Percentiles rank a stretch among this genome's conserved stretches.
phyloP scores from a whole-genome alignment of 139 green algal species.

The Raphidocelis subcapitata region DNA sequence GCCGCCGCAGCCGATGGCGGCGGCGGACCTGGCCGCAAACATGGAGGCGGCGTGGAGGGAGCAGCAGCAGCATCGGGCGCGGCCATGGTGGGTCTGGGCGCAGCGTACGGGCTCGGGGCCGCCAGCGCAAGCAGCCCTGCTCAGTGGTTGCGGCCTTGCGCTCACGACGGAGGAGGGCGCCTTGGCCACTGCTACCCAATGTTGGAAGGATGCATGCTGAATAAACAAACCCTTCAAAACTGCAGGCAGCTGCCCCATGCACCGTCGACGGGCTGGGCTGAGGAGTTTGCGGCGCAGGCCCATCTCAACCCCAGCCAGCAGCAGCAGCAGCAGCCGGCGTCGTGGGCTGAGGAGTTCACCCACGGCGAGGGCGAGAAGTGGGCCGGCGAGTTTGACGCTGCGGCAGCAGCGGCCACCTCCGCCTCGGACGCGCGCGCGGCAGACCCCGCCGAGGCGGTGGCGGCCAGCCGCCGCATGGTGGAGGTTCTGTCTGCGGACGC shows the following conservation, averaged over 20 bases:
- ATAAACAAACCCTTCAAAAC: too few relatives aligned
- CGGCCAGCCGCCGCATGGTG: conserved; percentile 8
- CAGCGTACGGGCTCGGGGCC: too few relatives aligned
- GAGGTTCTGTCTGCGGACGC: conserved; percentile 33
- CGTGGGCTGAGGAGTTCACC: conserved; percentile 30
- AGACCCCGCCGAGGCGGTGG: conserved; percentile 10
- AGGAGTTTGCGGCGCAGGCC: conserved; percentile 42
- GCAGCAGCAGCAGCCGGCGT: conserved; percentile 13
- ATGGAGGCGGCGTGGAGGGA: too few relatives aligned
- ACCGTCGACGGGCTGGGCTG: conserved; percentile 47
- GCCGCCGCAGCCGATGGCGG: too few relatives aligned
- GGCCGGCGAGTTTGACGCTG: conserved; percentile 18
- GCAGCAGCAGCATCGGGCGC: too few relatives aligned
- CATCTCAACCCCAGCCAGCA: conserved; percentile 23
- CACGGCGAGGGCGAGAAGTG: not conserved
- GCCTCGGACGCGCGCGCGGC: not conserved
- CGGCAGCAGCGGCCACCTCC: not conserved
- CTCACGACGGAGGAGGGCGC: too few relatives aligned
- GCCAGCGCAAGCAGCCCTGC: too few relatives aligned
- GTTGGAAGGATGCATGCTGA: too few relatives aligned
- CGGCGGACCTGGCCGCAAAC: not conserved
- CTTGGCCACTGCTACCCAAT: too few relatives aligned
- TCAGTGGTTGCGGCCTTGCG: too few relatives aligned
- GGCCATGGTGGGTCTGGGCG: too few relatives aligned
- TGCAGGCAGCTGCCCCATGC: not conserved